Evolutionary conservation across 345 rosid genomes (phyloP).

Genomic region (Camelina sativa): DNA sequence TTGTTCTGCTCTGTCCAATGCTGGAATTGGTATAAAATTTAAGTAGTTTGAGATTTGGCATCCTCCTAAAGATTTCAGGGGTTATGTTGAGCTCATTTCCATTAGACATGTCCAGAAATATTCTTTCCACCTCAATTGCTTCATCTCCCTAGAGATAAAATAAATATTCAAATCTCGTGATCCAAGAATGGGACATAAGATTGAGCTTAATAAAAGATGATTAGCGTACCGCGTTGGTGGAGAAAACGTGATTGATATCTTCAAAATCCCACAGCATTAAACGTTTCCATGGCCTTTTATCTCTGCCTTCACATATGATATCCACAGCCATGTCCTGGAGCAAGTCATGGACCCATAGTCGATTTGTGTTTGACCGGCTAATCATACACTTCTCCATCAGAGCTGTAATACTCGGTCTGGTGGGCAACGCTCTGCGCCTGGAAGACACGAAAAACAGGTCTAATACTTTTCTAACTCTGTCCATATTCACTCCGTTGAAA

Average conservation of each 20-base stretch:
- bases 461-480: slow-evolving; percentile 36
- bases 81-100: slow-evolving; percentile 26
- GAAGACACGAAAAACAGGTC: slow-evolving; percentile 37
- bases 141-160: slow-evolving; percentile 21
- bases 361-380: slow-evolving; percentile 29
- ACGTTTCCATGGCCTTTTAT: slow-evolving; percentile 38
- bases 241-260: slow-evolving; percentile 35
- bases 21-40: slow-evolving; percentile 16
- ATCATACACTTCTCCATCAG: slow-evolving; percentile 42
- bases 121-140: slow-evolving; percentile 39
- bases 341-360: slow-evolving; percentile 42
- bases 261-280: slow-evolving; percentile 43
- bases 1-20: slow-evolving; percentile 18
- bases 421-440: slow-evolving; percentile 31
- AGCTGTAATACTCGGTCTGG: slow-evolving; percentile 36
- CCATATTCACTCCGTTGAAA: slow-evolving; percentile 41
- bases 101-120: slow-evolving; percentile 29
- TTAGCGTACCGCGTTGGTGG: slow-evolving; percentile 9
- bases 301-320: slow-evolving; percentile 32
- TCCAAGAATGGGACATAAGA: slow-evolving; percentile 4
- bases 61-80: slow-evolving; percentile 30
- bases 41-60: slow-evolving; percentile 40
- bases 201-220: not conserved
- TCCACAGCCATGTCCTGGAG: slow-evolving; percentile 44
- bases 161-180: not conserved